These are phyloP conservation scores for Amaranthus hypochondriacus DNA, from an alignment of 148 eudicot genomes.

Conservation along the genomic window DNA sequence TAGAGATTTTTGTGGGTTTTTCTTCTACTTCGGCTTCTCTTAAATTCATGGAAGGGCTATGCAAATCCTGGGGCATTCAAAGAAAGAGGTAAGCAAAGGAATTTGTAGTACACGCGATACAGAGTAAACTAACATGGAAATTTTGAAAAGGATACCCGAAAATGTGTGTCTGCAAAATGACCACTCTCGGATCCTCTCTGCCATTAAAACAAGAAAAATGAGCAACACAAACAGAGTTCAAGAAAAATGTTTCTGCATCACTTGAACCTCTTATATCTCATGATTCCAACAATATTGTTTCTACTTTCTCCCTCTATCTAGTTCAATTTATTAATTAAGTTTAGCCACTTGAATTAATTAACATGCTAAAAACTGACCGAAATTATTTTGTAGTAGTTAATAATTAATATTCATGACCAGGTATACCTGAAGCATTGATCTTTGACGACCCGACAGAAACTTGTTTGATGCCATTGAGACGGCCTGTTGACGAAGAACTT, in stretches of 20 bases:
- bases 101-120: constrained; percentile 1
- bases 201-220: constrained; percentile 18
- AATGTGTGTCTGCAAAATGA: constrained; percentile 48
- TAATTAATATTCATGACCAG: constrained; percentile 7
- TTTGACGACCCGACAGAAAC: constrained; percentile 71
- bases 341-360: not conserved
- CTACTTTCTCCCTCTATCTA: not conserved
- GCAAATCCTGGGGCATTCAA: constrained; percentile 55
- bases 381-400: not conserved
- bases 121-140: not conserved
- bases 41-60: constrained; percentile 65
- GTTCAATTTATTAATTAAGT: not conserved
- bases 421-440: constrained; percentile 85
- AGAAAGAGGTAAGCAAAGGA: not conserved
- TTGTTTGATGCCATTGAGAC: constrained; percentile 93
- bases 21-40: constrained; percentile 79
- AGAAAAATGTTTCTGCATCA: not conserved
- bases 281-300: not conserved
- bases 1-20: constrained; percentile 91
- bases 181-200: constrained; percentile 88
- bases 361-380: not conserved
- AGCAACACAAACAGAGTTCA: not conserved
- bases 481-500: constrained; percentile 98
- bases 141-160: constrained; percentile 14
- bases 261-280: not conserved